Evolutionary conservation across 2,329 filamentous ascomycete genomes (phyloP), one percentile per base, ranked within the genome.

Genomic region (Sarocladium brachiariae): DNA sequence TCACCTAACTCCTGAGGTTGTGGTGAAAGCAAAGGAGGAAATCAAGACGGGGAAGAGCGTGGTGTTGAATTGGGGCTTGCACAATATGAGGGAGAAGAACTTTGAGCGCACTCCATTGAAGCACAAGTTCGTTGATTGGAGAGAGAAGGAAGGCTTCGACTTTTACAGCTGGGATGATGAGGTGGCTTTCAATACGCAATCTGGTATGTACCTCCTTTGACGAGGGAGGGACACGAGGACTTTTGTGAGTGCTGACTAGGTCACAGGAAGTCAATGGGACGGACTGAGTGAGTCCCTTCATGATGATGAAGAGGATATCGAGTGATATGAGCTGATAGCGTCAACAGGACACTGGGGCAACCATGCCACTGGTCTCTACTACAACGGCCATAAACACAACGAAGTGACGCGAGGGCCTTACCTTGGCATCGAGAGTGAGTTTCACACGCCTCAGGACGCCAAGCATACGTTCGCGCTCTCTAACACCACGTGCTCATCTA

Each of bases 121-220:
- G 45, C 50, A 52, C 43, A 31, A 43, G 23, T 37, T 49, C 19
- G 50, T 52, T 11, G 34, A 52, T 18, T 52, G 50, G 50, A 46
- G 50, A 16, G 31, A 25, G 30, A 52, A 49, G 18, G 23, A 21
- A 4, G 37, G 37, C 4, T 45, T 50, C 13, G 27, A n/a, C 18
- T 50, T 52, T 27, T 52, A 52, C 21, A 49, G 30, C n/a, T 52
- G 50, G 50, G 72, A 76, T 47, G 73, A 77, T 49, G 68, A 75
- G 55, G 59, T 77, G 14, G 62, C 66, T 10, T 70, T 79, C 63
- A 78, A 79, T 60, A 78, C 75, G 0, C 75, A 79, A 56, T 63
- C 64, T 49, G 70, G 69, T 50, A 50, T 13, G 48, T 21, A n/a
- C n/a, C n/a, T n/a, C n/a, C n/a, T n/a, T n/a, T n/a, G n/a, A n/a